Evolutionary conservation across 495 filamentous ascomycete species (phyloP).

Genomic region (Tuber aestivum): DNA sequence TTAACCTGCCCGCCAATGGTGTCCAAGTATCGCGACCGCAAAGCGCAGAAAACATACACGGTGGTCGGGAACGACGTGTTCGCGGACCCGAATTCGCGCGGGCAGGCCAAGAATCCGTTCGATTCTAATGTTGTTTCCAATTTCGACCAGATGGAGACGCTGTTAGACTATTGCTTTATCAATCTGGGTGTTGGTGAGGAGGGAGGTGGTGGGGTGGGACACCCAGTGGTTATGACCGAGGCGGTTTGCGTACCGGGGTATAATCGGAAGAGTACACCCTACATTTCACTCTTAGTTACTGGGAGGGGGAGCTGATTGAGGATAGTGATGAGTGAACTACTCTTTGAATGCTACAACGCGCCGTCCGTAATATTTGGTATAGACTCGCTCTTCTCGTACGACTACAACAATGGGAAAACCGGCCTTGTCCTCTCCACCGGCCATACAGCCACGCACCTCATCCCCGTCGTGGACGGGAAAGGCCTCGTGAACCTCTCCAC

Average conservation of each 20-base stretch:
- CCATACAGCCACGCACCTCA: conserved; percentile 89
- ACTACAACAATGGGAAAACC: conserved; percentile 79
- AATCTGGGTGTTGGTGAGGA: conserved; percentile 80
- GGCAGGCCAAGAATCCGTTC: conserved; percentile 84
- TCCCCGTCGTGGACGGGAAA: conserved; percentile 81
- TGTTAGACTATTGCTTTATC: conserved; percentile 86
- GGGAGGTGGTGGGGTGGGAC: conserved; percentile 62
- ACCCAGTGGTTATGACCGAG: conserved; percentile 93
- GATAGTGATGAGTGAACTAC: conserved; percentile 88
- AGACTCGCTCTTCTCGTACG: conserved; percentile 91
- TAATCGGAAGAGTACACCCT: conserved; percentile 67
- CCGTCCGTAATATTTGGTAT: conserved; percentile 88
- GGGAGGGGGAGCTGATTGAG: conserved; percentile 10
- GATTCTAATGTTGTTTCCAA: conserved; percentile 90
- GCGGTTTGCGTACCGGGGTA: conserved; percentile 85
- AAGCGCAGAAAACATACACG: conserved; percentile 77
- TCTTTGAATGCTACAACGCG: conserved; percentile 89
- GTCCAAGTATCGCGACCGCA: conserved; percentile 88
- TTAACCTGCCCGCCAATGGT: conserved; percentile 79
- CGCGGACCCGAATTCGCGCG: conserved; percentile 82
- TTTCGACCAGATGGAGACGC: conserved; percentile 92
- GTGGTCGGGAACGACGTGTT: conserved; percentile 91
- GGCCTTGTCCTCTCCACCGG: conserved; percentile 88
- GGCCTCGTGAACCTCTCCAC: conserved; percentile 75
- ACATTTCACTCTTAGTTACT: not conserved